phyloP scores from a whole-genome alignment of 2,329 filamentous ascomycete species.

The Verruconis gallopava region DNA sequence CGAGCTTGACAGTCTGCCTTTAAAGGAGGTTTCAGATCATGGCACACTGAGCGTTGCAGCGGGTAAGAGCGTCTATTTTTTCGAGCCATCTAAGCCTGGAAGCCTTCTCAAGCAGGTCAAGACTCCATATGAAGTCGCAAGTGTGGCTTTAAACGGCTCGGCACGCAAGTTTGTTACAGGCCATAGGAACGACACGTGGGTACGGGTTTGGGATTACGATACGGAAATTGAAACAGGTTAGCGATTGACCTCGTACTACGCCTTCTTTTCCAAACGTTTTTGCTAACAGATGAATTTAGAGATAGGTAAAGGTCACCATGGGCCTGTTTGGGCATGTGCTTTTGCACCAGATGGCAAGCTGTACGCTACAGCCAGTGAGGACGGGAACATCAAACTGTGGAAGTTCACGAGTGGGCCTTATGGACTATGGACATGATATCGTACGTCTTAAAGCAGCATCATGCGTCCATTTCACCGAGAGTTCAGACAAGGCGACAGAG shows the following conservation, averaged over 20 bases:
- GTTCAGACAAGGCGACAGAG: too few relatives aligned
- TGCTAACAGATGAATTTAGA: constrained; percentile 38
- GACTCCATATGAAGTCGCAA: constrained; percentile 75
- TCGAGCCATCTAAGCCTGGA: constrained; percentile 60
- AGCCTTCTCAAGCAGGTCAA: constrained; percentile 63
- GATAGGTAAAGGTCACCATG: constrained; percentile 91
- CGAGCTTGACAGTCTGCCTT: constrained; percentile 48
- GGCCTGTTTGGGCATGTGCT: constrained; percentile 88
- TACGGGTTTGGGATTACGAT: constrained; percentile 85
- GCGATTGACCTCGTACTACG: constrained; percentile 4
- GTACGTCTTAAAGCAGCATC: too few relatives aligned
- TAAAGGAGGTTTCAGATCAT: constrained; percentile 19
- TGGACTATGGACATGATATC: constrained; percentile 52
- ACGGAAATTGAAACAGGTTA: constrained; percentile 63
- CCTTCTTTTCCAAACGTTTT: constrained; percentile 3
- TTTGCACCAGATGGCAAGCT: constrained; percentile 94
- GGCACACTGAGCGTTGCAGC: constrained; percentile 78
- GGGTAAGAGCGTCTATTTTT: constrained; percentile 91
- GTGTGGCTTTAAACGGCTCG: constrained; percentile 73
- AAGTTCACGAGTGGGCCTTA: constrained; percentile 54
- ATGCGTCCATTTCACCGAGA: too few relatives aligned
- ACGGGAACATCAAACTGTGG: constrained; percentile 92
- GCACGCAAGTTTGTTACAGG: constrained; percentile 79
- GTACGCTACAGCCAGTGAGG: constrained; percentile 92
- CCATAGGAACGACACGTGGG: constrained; percentile 87